Conservation (phyloP, 306 rosid genomes). For the Medicago lupulina region DNA sequence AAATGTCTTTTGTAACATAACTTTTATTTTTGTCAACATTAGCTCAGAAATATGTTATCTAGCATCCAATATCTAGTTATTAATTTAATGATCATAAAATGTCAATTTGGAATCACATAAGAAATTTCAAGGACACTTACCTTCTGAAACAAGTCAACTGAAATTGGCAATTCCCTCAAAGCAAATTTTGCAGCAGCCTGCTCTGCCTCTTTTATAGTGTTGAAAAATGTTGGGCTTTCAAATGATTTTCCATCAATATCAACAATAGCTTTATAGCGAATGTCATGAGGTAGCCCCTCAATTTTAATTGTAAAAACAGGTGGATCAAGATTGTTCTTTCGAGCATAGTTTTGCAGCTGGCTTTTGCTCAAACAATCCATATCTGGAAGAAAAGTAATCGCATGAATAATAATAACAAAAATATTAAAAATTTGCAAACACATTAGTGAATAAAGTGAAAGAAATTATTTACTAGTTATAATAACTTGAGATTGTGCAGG, state of each 20-base stretch:
- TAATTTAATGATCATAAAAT: background rate
- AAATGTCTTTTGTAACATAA: background rate
- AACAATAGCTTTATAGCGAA: conserved; percentile 39
- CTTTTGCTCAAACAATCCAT: conserved; percentile 24
- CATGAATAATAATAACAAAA: background rate
- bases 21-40: background rate
- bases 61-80: background rate
- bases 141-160: conserved; percentile 45
- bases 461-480: conserved; percentile 40
- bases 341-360: conserved; percentile 43
- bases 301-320: conserved; percentile 28
- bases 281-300: conserved; percentile 30
- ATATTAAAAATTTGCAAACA: background rate
- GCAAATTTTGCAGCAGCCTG: conserved; percentile 46
- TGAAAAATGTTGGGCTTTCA: conserved; percentile 41
- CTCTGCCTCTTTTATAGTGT: conserved; percentile 43
- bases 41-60: background rate
- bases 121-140: conserved; percentile 41
- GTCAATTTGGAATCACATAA: background rate
- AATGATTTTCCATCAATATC: conserved; percentile 39
- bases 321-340: conserved; percentile 36
- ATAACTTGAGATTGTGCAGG: background rate
- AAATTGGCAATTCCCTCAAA: conserved; percentile 24
- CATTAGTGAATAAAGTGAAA: conserved; percentile 2
- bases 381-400: conserved; percentile 17